Conservation (phyloP, 2,329 filamentous ascomycete genomes). For the Blastomyces emzantsi region DNA sequence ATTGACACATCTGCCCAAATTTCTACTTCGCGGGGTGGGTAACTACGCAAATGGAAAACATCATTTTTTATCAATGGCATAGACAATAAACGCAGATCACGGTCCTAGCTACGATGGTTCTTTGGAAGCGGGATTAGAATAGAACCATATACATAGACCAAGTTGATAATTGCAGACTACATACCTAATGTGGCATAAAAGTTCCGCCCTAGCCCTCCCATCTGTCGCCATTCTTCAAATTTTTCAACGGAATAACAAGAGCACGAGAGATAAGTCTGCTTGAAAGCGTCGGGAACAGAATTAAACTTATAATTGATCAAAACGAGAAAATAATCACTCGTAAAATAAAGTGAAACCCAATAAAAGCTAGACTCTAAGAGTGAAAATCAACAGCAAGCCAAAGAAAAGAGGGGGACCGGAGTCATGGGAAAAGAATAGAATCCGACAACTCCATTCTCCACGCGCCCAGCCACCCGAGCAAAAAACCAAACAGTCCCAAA, state of each 20-base stretch:
- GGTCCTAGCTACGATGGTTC: neutral
- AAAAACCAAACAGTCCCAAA: conserved; percentile 3
- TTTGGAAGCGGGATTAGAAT: neutral
- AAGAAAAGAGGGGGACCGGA: conserved; percentile 3
- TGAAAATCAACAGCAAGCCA: conserved; percentile 10
- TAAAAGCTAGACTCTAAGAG: conserved; percentile 11
- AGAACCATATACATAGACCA: neutral
- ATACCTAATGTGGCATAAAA: neutral
- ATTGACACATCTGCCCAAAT: neutral
- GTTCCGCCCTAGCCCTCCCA: neutral
- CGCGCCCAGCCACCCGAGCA: neutral
- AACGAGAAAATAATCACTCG: conserved; percentile 4
- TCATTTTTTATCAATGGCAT: neutral
- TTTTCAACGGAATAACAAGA: neutral
- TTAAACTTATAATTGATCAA: conserved; percentile 6
- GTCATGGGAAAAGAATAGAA: conserved; percentile 6
- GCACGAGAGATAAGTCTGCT: neutral
- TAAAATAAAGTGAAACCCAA: conserved; percentile 4
- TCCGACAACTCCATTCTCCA: conserved; percentile 7
- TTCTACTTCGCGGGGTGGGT: neutral
- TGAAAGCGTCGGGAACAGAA: neutral
- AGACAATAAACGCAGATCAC: neutral
- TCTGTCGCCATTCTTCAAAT: neutral
- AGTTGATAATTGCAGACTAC: neutral
- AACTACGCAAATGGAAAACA: neutral